Evolutionary conservation across 2,329 filamentous ascomycete species (phyloP).

Genomic region (Mycocentrospora acerina): DNA sequence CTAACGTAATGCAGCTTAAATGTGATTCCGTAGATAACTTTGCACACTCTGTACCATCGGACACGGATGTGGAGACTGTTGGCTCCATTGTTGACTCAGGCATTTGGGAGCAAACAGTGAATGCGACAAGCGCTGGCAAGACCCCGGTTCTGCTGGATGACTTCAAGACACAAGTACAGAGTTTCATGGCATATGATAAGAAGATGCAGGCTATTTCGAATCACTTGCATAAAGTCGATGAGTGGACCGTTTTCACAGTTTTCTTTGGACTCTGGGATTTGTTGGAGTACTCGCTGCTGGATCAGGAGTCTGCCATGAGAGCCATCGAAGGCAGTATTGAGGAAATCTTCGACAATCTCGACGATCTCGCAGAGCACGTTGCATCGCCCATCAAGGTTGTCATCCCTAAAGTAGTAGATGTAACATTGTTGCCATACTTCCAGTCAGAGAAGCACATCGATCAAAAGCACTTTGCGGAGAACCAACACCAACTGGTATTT

Average conservation of each 20-base stretch:
- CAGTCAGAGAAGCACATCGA: slow-evolving; percentile 23
- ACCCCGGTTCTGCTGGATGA: slow-evolving; percentile 29
- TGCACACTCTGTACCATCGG: slow-evolving; percentile 32
- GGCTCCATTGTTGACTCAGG: slow-evolving; percentile 36
- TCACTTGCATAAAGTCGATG: slow-evolving; percentile 20
- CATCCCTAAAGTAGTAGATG: slow-evolving; percentile 35
- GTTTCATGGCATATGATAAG: slow-evolving; percentile 33
- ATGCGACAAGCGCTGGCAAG: slow-evolving; percentile 16
- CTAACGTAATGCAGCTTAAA: slow-evolving; percentile 34
- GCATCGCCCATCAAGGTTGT: slow-evolving; percentile 28
- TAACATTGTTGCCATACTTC: slow-evolving; percentile 40
- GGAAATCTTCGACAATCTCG: slow-evolving; percentile 36
- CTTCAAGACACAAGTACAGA: slow-evolving; percentile 41
- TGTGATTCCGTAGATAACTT: slow-evolving; percentile 43
- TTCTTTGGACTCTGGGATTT: slow-evolving; percentile 43
- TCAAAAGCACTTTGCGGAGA: slow-evolving; percentile 28
- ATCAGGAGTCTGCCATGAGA: slow-evolving; percentile 27
- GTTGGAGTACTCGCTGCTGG: slow-evolving; percentile 33
- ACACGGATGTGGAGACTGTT: slow-evolving; percentile 14
- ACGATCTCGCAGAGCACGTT: slow-evolving; percentile 32
- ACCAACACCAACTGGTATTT: slow-evolving; percentile 37
- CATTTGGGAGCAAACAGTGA: slow-evolving; percentile 28
- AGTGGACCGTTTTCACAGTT: slow-evolving; percentile 40
- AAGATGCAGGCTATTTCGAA: slow-evolving; percentile 17
- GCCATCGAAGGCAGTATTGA: slow-evolving; percentile 38